Conservation (phyloP, 495 filamentous ascomycete genomes). For the Xylaria acuta region DNA sequence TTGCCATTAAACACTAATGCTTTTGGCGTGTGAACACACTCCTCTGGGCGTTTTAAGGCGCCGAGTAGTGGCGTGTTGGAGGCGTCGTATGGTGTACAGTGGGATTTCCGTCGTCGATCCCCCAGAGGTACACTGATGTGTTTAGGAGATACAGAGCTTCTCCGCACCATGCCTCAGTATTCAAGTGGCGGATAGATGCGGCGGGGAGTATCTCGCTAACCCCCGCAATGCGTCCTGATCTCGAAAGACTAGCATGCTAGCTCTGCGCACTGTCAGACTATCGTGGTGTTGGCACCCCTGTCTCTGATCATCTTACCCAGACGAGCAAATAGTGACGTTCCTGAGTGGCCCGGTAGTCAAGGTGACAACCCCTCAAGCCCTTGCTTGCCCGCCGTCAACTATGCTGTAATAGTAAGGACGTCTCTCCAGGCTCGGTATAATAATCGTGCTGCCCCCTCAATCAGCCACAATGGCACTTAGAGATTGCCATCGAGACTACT, state of each 20-base stretch:
- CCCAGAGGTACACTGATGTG: background rate
- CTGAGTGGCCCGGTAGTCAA: conserved; percentile 1
- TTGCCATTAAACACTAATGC: background rate
- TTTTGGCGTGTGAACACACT: background rate
- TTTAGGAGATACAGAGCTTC: conserved; percentile 18
- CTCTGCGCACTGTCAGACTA: conserved; percentile 20
- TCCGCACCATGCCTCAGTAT: background rate
- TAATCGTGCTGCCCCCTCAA: background rate
- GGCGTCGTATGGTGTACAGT: background rate
- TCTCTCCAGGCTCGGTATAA: background rate
- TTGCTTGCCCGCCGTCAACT: conserved; percentile 19
- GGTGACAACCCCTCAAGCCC: conserved; percentile 10
- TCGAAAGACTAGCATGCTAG: background rate
- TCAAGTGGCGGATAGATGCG: background rate
- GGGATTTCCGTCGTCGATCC: background rate
- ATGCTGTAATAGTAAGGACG: conserved; percentile 19
- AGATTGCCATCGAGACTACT: background rate
- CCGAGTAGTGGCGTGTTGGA: background rate
- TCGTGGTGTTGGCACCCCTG: background rate
- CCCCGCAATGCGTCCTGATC: conserved; percentile 31
- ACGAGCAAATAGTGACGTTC: conserved; percentile 5
- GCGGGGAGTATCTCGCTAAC: conserved; percentile 24
- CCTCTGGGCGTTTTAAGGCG: background rate
- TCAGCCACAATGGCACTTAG: background rate
- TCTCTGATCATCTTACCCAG: conserved; percentile 2